Evolutionary conservation across 2,329 filamentous ascomycete genomes (phyloP), one percentile per base, ranked within the genome.

Genomic region (Verticillium alfalfae): DNA sequence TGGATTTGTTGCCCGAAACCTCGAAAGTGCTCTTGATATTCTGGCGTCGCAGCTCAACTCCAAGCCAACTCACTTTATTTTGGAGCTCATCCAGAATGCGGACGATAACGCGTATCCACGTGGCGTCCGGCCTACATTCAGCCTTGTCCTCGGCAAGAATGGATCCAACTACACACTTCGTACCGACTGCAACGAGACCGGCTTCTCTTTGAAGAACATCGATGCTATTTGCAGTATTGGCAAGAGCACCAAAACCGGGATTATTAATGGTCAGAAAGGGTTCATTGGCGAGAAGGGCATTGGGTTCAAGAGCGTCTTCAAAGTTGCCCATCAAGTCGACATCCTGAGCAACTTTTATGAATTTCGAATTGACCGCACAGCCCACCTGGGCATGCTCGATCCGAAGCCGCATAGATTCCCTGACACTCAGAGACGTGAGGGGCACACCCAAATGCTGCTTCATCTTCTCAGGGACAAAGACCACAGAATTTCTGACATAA

Each of bases 51-150:
- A 52, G 12, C 66, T 75, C 6, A 74, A 76, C 60, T 62, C 63
- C 49, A 69, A 66, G 36, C 60, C 66, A 2, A 70, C 73, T 4
- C 73, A 72, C 61, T 77, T 76, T 64, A 64, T 77, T 10, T 67
- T 73, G 13, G 75, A 77, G 58, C 66, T 78, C 67, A 60, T 77
- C 38, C 75, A 77, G 61, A 78, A 77, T 66, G 75, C 73, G 8
- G 75, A 77, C 60, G 75, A 76, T 66, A 75, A 75, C 63, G 61
- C 31, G 8, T 77, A 73, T 60, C 60, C 16, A 7, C 2, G 9
- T 9, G 58, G 26, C 26, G 15, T 16, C 8, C 8, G 34, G 60
- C 70, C 63, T 60, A 63, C 38, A 54, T 56, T 76, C 15, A 65
- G 16, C 12, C 52, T 60, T 5, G 18, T 12, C 5, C 58, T 59